Conservation (phyloP, 202 grass and related monocot species). For the Bolboschoenoplectus hybrid region DNA sequence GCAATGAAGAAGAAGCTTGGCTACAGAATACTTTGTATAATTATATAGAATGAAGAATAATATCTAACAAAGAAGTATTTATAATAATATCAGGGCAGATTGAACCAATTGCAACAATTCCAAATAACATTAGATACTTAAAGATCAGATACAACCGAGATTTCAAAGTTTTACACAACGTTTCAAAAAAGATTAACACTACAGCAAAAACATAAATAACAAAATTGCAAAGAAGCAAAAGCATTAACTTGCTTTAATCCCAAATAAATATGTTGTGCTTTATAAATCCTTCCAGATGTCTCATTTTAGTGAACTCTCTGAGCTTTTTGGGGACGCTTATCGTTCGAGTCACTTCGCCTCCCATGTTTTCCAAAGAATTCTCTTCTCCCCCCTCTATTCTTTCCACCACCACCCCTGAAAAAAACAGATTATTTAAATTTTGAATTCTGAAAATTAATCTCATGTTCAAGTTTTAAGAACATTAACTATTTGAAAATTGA, state of each 20-base stretch:
- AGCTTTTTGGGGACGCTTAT: conserved; percentile 8
- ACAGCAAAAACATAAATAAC: not conserved
- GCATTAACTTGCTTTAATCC: not conserved
- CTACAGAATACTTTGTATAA: not conserved
- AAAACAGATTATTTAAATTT: not conserved
- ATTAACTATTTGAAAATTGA: not conserved
- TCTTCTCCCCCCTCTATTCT: conserved; percentile 40
- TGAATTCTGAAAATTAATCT: not conserved
- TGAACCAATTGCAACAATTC: not conserved
- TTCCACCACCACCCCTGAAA: conserved; percentile 34
- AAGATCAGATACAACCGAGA: conserved; percentile 8
- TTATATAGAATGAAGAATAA: not conserved
- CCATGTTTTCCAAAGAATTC: conserved; percentile 12
- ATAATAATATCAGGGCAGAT: not conserved
- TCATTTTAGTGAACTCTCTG: conserved; percentile 35
- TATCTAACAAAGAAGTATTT: not conserved
- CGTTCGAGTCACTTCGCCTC: conserved; percentile 28
- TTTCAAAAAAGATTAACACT: not conserved
- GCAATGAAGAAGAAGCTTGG: too few relatives aligned
- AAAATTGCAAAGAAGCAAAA: not conserved
- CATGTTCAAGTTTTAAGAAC: not conserved
- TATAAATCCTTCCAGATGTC: not conserved
- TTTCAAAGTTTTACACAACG: not conserved
- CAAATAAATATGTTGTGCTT: not conserved
- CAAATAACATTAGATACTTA: not conserved